These are phyloP conservation scores for Rubus parviflorus DNA, from an alignment of 306 rosid species.

Conservation along the genomic window DNA sequence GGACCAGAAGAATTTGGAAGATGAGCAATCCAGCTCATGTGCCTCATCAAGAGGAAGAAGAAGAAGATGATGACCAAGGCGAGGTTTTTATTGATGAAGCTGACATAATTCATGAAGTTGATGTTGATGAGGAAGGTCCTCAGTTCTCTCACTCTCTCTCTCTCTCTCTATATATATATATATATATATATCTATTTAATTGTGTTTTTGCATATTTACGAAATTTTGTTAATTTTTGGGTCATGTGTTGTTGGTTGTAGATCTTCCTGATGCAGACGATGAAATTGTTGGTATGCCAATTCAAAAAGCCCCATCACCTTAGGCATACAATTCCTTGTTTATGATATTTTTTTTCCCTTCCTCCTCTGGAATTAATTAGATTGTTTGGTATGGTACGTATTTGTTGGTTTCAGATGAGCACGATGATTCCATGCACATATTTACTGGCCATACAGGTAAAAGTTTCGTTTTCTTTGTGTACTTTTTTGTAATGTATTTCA, in stretches of 20 bases:
- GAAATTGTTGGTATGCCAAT: constrained; percentile 39
- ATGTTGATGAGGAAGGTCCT: constrained; percentile 48
- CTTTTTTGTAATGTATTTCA: constrained; percentile 1
- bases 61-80: constrained; percentile 49
- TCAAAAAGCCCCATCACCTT: not conserved
- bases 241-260: constrained; percentile 29
- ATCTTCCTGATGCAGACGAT: constrained; percentile 54
- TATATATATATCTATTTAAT: not conserved
- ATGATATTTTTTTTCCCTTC: not conserved
- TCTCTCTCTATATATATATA: not conserved
- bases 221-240: not conserved
- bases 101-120: constrained; percentile 42
- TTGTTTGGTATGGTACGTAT: constrained; percentile 8
- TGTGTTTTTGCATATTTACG: not conserved
- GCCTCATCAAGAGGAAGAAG: constrained; percentile 31
- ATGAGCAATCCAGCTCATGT: constrained; percentile 29
- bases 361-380: not conserved
- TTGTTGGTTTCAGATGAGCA: constrained; percentile 52
- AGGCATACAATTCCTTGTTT: not conserved
- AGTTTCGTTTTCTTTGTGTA: not conserved
- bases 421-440: constrained; percentile 70
- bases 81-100: constrained; percentile 48
- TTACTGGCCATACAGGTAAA: constrained; percentile 81
- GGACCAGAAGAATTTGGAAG: not conserved
- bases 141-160: not conserved